Conservation (phyloP, 352 stramenopile species). For the Phytophthora crassamura region DNA sequence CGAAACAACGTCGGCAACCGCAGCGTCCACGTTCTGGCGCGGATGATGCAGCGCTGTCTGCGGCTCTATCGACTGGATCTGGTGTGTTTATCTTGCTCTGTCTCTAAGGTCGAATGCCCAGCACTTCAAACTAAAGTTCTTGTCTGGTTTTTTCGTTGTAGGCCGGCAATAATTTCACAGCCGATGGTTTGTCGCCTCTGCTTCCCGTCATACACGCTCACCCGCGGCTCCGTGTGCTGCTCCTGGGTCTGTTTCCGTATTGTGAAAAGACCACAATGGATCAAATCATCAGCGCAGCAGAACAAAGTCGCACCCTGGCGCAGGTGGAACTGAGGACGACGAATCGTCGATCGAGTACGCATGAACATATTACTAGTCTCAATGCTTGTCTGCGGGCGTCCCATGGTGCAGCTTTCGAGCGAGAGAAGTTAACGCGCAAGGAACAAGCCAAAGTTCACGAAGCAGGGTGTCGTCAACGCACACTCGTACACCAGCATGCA, state of each 20-base stretch:
- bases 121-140: slow-evolving; percentile 1
- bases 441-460: slow-evolving; percentile 11
- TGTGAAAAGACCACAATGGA: slow-evolving; percentile 13
- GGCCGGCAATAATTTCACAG: slow-evolving; percentile 44
- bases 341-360: slow-evolving; percentile 4
- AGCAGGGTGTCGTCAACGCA: slow-evolving; percentile 22
- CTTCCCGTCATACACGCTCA: slow-evolving; percentile 21
- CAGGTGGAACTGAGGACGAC: slow-evolving; percentile 38
- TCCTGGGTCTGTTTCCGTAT: slow-evolving; percentile 38
- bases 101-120: not conserved
- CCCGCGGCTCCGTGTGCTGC: slow-evolving; percentile 32
- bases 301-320: slow-evolving; percentile 37
- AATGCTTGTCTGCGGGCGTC: slow-evolving; percentile 21
- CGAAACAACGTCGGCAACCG: slow-evolving; percentile 44
- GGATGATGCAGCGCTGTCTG: slow-evolving; percentile 44
- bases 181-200: slow-evolving; percentile 35
- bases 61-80: slow-evolving; percentile 44
- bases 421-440: slow-evolving; percentile 16
- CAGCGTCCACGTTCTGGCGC: slow-evolving; percentile 34
- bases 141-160: slow-evolving; percentile 18
- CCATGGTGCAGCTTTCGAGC: slow-evolving; percentile 4
- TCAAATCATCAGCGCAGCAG: slow-evolving; percentile 15
- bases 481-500: slow-evolving; percentile 32
- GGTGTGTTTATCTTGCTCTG: slow-evolving; percentile 24
- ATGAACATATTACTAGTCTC: slow-evolving; percentile 20